These are phyloP conservation scores for Cystoisospora suis DNA, from an alignment of 169 alveolate genomes.

Conservation along the genomic window DNA sequence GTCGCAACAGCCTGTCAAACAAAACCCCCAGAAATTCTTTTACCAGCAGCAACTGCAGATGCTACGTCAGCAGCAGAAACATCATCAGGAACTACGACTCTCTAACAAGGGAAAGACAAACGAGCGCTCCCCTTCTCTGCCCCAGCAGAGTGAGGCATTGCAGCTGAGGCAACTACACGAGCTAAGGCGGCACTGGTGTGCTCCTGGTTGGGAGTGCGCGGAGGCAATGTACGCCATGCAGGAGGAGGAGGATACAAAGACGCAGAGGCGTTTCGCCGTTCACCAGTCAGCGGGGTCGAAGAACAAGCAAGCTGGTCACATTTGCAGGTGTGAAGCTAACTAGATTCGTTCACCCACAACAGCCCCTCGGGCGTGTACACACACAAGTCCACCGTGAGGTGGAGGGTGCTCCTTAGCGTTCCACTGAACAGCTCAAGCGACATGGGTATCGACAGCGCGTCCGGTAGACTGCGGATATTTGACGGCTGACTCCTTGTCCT, in stretches of 20 bases:
- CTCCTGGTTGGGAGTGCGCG: slow-evolving; percentile 28
- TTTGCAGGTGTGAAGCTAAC: too few relatives aligned
- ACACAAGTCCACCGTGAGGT: too few relatives aligned
- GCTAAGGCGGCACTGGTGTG: slow-evolving; percentile 14
- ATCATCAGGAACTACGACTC: neutral
- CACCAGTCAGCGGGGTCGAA: too few relatives aligned
- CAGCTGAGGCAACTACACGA: neutral
- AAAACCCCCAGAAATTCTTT: neutral
- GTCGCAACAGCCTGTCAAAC: neutral
- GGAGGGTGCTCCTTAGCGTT: too few relatives aligned
- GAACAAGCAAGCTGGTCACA: too few relatives aligned
- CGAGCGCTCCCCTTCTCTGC: neutral
- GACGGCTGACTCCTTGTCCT: too few relatives aligned
- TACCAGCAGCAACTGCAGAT: slow-evolving; percentile 17
- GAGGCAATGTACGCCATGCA: neutral
- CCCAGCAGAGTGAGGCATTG: neutral
- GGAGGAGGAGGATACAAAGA: neutral
- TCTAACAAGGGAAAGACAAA: neutral
- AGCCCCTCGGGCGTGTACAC: too few relatives aligned
- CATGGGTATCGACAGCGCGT: too few relatives aligned
- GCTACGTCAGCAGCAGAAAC: slow-evolving; percentile 29
- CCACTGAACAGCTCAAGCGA: too few relatives aligned
- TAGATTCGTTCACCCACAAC: too few relatives aligned
- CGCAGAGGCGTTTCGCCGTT: too few relatives aligned
- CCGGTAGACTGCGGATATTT: too few relatives aligned